Evolutionary conservation across 2,329 filamentous ascomycete genomes (phyloP), one percentile per base, ranked within the genome.

Genomic region (Aspergillus luchuensis): DNA sequence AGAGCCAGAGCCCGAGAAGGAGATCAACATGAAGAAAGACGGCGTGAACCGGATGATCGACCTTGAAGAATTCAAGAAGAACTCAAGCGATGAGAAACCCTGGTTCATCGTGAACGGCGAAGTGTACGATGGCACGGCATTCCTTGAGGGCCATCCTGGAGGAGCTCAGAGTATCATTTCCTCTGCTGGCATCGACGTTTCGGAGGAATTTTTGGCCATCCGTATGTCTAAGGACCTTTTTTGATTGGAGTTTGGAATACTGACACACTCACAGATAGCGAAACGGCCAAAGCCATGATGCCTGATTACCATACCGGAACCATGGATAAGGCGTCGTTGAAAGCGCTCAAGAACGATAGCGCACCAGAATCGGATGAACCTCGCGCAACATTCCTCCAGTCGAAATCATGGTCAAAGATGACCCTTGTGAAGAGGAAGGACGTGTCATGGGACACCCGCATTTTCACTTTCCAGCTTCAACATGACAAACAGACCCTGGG

Each of bases 271-370:
- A 59, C 71, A 94, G 91, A 97, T 74, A 93, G 90, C 73, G 92
- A 97, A 78, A 96, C 91, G 15, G 93, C 93, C 36, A 97, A 96
- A 78, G 84, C 83, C 17, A 96, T 96, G 92, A 92, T 97, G 89
- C 84, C 85, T 10, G 77, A 84, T 48, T 96, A 96, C 71, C 92
- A 97, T 74, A 87, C 97, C 65, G 93, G 93, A 54, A 87, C 87
- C 0, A 83, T 97, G 11, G 86, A 91, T 67, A 79, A 86, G 65
- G 80, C 80, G 19, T 85, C 88, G 1, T 80, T 81, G 5, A 79
- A 81, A 41, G 72, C 80, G 0, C 81, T 95, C 2, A 79, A 81
- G 13, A 76, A 79, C 57, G 78, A 78, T 25, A 73, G 78, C 13
- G 76, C 76, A 1, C 73, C 80, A 59, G 72, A 75, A n/a, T 69